Evolutionary conservation across 179 eudicot genomes (phyloP), one percentile per base, ranked within the genome.

Genomic region (Corrigiola litoralis): DNA sequence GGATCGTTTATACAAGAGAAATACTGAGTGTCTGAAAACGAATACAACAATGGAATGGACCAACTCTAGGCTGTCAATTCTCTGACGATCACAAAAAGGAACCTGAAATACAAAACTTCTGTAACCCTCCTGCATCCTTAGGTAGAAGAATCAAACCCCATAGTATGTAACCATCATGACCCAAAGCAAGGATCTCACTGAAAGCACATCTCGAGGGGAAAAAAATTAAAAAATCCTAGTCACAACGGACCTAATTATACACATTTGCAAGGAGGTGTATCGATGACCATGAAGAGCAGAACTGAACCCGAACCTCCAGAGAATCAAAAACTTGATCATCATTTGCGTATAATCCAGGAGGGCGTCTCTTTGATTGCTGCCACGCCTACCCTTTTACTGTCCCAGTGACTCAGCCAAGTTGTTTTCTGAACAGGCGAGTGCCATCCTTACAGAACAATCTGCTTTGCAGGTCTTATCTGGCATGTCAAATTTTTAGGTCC

Each of bases 401-500:
- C 58, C 6, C 13, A 47, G 64, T 28, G 23, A 16, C 56, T n/a
- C 50, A 58, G 40, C 66, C 46, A 18, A 16, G 33, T 63, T 66
- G 27, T 23, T 36, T 44, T 50, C 52, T 50, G 20, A 49, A 64
- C 25, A 29, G 70, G 62, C 54, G 52, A 49, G 46, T 32, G 42
- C 67, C 23, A 51, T 51, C 53, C 47, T 48, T 41, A 21, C 49
- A 42, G 44, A 66, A 50, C 60, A 31, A 54, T 66, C 38, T 60
- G 60, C 76, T 55, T 28, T 33, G 37, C 61, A 21, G 64, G 34
- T 50, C 46, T 36, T 24, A 20, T 40, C 31, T 4, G 21, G 64
- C 53, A 27, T 3, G 25, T 83, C 75, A 85, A 67, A 86, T 56
- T 38, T 67, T 72, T 24, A 90, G 81, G 63, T 82, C 81, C 78